These are phyloP conservation scores for Hypoxylon sp. DNA, from an alignment of 2,329 filamentous ascomycete species.

Conservation along the genomic window DNA sequence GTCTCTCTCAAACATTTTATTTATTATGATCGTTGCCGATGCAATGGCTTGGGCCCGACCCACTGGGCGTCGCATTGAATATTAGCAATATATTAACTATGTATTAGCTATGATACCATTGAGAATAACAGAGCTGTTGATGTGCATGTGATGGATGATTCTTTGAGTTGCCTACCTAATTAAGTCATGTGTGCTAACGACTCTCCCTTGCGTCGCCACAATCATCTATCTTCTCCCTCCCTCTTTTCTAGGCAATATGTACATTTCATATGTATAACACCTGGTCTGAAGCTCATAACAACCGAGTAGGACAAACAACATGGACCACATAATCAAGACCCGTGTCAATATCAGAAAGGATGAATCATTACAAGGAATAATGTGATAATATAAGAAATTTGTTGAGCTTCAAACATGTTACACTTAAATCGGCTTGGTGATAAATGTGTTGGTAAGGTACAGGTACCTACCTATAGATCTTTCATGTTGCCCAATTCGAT, in stretches of 20 bases:
- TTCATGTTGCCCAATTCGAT: too few relatives aligned
- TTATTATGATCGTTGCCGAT: conserved; percentile 24
- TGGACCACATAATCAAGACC: background rate
- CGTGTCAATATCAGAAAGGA: background rate
- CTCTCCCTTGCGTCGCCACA: background rate
- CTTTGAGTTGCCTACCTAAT: background rate
- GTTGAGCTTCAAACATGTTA: too few relatives aligned
- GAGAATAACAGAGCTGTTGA: conserved; percentile 24
- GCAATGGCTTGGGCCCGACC: conserved; percentile 8
- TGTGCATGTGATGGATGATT: background rate
- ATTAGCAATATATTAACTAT: background rate
- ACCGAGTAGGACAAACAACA: background rate
- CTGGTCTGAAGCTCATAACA: background rate
- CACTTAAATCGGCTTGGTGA: too few relatives aligned
- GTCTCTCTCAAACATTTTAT: conserved; percentile 24
- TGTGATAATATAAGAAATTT: too few relatives aligned
- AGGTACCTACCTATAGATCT: too few relatives aligned
- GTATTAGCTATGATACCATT: conserved; percentile 29
- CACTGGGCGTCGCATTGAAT: conserved; percentile 19
- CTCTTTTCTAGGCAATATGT: background rate
- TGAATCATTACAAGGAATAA: too few relatives aligned
- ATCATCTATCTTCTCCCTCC: background rate
- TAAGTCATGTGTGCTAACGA: background rate
- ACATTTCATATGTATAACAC: background rate
- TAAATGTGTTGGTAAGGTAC: too few relatives aligned